Evolutionary conservation across 2,329 filamentous ascomycete species (phyloP), one percentile per base, ranked within the genome.

Genomic region (Ophiostoma angusticollis): DNA sequence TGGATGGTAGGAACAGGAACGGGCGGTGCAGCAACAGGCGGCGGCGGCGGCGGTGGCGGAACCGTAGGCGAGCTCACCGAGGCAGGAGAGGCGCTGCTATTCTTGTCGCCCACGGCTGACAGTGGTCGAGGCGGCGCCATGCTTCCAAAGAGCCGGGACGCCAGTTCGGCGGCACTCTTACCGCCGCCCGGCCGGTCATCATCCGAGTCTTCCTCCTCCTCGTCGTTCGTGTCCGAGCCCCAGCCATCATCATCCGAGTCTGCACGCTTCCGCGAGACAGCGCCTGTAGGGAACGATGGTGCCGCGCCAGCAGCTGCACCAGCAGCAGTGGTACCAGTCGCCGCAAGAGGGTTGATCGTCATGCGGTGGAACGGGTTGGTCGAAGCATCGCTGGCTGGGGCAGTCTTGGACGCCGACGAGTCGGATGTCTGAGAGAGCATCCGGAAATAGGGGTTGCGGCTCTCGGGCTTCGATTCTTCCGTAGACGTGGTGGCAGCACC

Each of bases 351-450:
- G 46, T 84, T 72, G 50, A 81, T 74, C 5, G 81, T 76, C 55
- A 93, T 75, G 41, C 86, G 82, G 58, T 93, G 84, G 76, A 96
- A 98, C 5, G 91, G 91, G 55, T 98, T 98, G 9, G 84, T 96
- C n/a, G 84, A 87, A 18, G 73, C 69, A 33, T 78, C 70, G 24
- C 72, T 60, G 33, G 57, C 54, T 21, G 56, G 57, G 18, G 58
- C 58, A 14, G 59, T 55, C 13, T 65, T 55, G 13, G 61, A 55
- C 34, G 65, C 54, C 14, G 37, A 29, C 9, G 37, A 62, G 40
- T 74, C 78, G 6, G 65, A 64, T 9, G 75, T 65, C 56, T 87
- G 80, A 35, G 77, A 78, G 68, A 93, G 78, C 64, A 87, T 91
- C 60, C 81, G 84, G 65, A 89, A 85, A 65, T 93, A 98, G 3